A percentile compares a stretch with the other conserved stretches of the same genome.
phyloP scores from a whole-genome alignment of 169 alveolate genomes.

The Blepharisma undulans region DNA sequence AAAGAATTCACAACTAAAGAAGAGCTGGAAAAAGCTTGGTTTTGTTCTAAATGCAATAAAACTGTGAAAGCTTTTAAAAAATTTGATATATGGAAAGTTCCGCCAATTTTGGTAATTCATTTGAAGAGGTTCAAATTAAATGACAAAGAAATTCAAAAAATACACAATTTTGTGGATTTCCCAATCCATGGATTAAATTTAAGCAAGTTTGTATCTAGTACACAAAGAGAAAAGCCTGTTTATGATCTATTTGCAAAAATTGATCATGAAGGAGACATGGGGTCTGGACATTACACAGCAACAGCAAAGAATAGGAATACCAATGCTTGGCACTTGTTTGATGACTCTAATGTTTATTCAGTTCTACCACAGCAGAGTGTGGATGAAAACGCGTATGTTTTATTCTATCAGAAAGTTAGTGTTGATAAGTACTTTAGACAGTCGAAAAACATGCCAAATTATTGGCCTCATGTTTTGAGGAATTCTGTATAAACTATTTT shows the following conservation, averaged over 20 bases:
- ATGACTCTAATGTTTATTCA: constrained; percentile 61
- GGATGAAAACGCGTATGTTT: constrained; percentile 46
- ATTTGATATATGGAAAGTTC: constrained; percentile 62
- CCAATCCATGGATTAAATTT: constrained; percentile 44
- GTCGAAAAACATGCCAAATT: neutral
- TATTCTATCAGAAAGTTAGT: constrained; percentile 49
- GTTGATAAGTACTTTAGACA: neutral
- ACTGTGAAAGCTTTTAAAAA: constrained; percentile 58
- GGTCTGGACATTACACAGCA: constrained; percentile 75
- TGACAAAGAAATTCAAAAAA: neutral
- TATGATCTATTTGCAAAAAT: constrained; percentile 71
- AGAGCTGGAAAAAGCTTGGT: constrained; percentile 54
- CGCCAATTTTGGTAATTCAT: constrained; percentile 61
- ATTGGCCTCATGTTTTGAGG: constrained; percentile 5
- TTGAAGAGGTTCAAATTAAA: constrained; percentile 49
- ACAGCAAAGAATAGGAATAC: constrained; percentile 60
- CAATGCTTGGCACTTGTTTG: constrained; percentile 73
- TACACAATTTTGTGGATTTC: constrained; percentile 40
- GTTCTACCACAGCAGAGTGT: constrained; percentile 6
- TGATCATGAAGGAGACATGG: constrained; percentile 65
- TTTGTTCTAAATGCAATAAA: constrained; percentile 62
- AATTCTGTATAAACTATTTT: neutral
- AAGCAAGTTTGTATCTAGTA: constrained; percentile 45
- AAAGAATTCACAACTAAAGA: constrained; percentile 37
- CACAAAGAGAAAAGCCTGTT: constrained; percentile 39